These are phyloP conservation scores for Hawksworthiomyces lignivorus DNA, from an alignment of 2,329 filamentous ascomycete genomes.

Conservation along the genomic window DNA sequence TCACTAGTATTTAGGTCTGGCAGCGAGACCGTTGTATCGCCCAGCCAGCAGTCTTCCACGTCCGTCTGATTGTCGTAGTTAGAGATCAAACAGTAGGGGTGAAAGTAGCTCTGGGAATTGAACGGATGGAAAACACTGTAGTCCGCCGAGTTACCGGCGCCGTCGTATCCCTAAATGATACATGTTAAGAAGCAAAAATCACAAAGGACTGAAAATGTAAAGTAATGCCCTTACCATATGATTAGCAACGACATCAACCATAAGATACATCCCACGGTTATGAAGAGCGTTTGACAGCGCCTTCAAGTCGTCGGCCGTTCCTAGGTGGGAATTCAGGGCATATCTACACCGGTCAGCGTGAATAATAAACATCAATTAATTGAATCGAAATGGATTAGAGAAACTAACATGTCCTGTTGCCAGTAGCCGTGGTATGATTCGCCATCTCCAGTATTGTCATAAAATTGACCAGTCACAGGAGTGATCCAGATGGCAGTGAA, in stretches of 20 bases:
- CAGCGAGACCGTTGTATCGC: slow-evolving; percentile 46
- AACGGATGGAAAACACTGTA: slow-evolving; percentile 34
- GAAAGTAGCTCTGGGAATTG: slow-evolving; percentile 50
- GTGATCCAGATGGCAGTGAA: slow-evolving; percentile 54
- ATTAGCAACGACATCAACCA: slow-evolving; percentile 46
- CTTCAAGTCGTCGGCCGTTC: slow-evolving; percentile 50
- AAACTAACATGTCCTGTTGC: slow-evolving; percentile 30
- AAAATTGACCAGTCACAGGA: slow-evolving; percentile 40
- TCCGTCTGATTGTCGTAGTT: slow-evolving; percentile 44
- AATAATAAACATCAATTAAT: no score
- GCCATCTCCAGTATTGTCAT: slow-evolving; percentile 21
- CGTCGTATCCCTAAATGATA: slow-evolving; percentile 29
- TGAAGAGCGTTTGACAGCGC: slow-evolving; percentile 39
- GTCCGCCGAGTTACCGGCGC: slow-evolving; percentile 22
- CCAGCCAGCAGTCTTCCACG: slow-evolving; percentile 42
- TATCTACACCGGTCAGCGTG: slow-evolving; percentile 18
- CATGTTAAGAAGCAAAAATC: no score
- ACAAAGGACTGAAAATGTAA: not conserved
- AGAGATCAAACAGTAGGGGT: slow-evolving; percentile 45
- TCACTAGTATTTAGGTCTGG: slow-evolving; percentile 55
- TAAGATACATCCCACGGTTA: slow-evolving; percentile 31
- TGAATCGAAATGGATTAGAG: slow-evolving; percentile 17
- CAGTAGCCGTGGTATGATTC: slow-evolving; percentile 47
- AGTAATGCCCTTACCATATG: slow-evolving; percentile 31
- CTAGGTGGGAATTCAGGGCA: slow-evolving; percentile 49